phyloP scores from a whole-genome alignment of 1,139 yeast genomes.

The Debaryomyces coudertii region DNA sequence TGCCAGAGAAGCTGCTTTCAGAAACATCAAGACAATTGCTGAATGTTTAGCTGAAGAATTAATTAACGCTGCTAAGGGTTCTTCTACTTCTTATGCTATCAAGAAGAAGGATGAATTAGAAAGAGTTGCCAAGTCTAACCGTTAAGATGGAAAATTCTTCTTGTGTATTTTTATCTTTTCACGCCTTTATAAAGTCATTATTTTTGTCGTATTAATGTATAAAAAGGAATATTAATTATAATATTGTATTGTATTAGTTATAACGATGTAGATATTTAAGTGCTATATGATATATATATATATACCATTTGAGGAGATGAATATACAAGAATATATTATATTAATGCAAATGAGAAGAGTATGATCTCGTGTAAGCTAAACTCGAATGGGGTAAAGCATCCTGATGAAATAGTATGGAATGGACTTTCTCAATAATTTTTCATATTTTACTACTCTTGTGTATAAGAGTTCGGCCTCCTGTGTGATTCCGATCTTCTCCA shows the following conservation, averaged over 20 bases:
- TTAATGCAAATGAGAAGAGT: neutral
- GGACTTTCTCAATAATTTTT: conserved; percentile 19
- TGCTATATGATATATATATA: neutral
- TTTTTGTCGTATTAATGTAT: conserved; percentile 21
- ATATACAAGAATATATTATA: neutral
- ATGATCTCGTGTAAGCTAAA: conserved; percentile 14
- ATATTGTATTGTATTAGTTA: conserved; percentile 3
- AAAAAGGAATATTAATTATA: conserved; percentile 15
- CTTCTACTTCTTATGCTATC: conserved; percentile 99
- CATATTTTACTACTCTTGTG: conserved; percentile 25
- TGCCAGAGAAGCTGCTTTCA: conserved; percentile 99
- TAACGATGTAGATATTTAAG: neutral
- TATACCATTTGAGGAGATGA: neutral
- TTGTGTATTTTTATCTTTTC: conserved; percentile 22
- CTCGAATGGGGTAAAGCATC: conserved; percentile 29
- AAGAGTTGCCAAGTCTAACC: conserved; percentile 99
- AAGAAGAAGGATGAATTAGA: conserved; percentile 99
- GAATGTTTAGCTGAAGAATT: conserved; percentile 99
- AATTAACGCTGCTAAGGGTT: conserved; percentile 99
- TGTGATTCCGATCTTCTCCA: conserved; percentile 9
- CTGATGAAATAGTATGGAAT: conserved; percentile 20
- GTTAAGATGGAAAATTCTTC: conserved; percentile 58
- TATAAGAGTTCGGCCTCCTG: conserved; percentile 19
- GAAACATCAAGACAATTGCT: conserved; percentile 99
- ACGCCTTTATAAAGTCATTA: conserved; percentile 19